Conservation (phyloP, 1,139 yeast genomes). For the Suhomyces ambrosiae region DNA sequence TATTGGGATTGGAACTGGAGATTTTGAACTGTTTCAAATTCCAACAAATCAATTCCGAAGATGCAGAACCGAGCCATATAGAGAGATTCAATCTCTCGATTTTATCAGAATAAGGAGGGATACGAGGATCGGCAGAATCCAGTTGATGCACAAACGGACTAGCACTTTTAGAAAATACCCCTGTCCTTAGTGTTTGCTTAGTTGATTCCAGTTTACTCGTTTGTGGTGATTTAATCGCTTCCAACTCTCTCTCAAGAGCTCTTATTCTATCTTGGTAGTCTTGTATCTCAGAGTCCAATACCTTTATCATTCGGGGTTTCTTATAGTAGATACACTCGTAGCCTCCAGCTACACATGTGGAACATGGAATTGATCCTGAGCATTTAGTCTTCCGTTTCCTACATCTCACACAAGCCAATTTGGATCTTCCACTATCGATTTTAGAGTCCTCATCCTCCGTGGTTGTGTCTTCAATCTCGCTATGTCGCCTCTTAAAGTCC, state of each 20-base stretch:
- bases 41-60: slow-evolving; percentile 32
- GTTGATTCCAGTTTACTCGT: too few species aligned
- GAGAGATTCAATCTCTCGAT: slow-evolving; percentile 13
- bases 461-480: neutral
- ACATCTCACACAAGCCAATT: slow-evolving; percentile 29
- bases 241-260: slow-evolving; percentile 17
- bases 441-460: neutral
- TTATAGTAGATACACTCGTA: slow-evolving; percentile 26
- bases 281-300: slow-evolving; percentile 29
- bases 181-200: neutral
- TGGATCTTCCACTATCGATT: slow-evolving; percentile 6
- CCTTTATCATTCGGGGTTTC: slow-evolving; percentile 24
- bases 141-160: neutral
- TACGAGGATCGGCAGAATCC: neutral
- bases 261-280: slow-evolving; percentile 20
- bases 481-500: neutral
- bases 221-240: neutral
- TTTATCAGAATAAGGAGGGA: slow-evolving; percentile 1
- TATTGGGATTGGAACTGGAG: slow-evolving; percentile 12
- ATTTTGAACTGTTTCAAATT: slow-evolving; percentile 25
- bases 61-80: slow-evolving; percentile 28
- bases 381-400: slow-evolving; percentile 32
- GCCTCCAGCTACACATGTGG: slow-evolving; percentile 20
- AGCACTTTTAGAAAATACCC: neutral
- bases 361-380: slow-evolving; percentile 29